These are phyloP conservation scores for Terana coerulea DNA, from an alignment of 768 basidiomycete genomes.

Conservation along the genomic window DNA sequence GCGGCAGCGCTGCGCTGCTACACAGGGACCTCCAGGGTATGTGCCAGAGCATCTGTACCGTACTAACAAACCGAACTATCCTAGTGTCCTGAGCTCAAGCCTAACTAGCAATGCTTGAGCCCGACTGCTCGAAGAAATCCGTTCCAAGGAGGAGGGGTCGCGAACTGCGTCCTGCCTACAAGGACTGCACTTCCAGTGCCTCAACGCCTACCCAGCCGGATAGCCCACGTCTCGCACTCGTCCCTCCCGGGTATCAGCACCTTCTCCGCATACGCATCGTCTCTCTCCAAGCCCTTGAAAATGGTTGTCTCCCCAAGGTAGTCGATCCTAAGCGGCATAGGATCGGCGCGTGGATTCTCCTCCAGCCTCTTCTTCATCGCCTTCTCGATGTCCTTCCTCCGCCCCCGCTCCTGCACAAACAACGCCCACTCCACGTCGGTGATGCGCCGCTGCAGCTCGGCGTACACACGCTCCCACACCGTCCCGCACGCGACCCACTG, in stretches of 20 bases:
- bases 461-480: constrained; percentile 52
- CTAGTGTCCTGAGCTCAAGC: too few relatives aligned
- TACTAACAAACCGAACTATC: too few relatives aligned
- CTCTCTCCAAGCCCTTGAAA: constrained; percentile 60
- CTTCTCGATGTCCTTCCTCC: constrained; percentile 41
- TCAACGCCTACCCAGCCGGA: constrained; percentile 40
- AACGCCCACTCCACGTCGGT: constrained; percentile 69
- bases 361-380: constrained; percentile 45
- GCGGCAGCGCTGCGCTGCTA: too few relatives aligned
- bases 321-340: constrained; percentile 53
- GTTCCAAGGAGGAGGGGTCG: too few relatives aligned
- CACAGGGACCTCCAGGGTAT: too few relatives aligned
- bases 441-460: constrained; percentile 48
- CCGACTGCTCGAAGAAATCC: too few relatives aligned
- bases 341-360: constrained; percentile 30
- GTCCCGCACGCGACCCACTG: constrained; percentile 43
- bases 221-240: constrained; percentile 55
- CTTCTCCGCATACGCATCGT: constrained; percentile 51
- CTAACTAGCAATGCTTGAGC: too few relatives aligned
- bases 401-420: constrained; percentile 39
- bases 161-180: too few relatives aligned
- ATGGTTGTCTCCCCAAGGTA: constrained; percentile 55
- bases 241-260: constrained; percentile 44
- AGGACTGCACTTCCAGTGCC: not conserved
- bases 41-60: too few relatives aligned